phyloP scores from a whole-genome alignment of 768 basidiomycete genomes.

The Lepiota venenata region DNA sequence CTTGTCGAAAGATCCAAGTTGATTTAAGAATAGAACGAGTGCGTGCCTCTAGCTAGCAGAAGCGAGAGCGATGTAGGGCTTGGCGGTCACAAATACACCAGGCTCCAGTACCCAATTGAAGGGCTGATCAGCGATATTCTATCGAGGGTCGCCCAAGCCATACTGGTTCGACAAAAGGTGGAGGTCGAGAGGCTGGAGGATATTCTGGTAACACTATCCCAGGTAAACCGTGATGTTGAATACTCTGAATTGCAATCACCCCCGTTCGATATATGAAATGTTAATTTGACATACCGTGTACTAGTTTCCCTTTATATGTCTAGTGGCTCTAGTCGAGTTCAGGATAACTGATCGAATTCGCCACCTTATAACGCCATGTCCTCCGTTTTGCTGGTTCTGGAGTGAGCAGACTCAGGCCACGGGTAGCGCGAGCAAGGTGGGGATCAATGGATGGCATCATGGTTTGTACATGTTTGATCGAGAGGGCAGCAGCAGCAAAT shows the following conservation, averaged over 20 bases:
- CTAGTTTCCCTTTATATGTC: not conserved
- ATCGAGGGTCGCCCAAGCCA: not conserved
- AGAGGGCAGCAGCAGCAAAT: no score
- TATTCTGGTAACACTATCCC: slow-evolving; percentile 4
- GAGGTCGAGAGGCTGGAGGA: not conserved
- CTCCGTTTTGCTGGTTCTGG: no score
- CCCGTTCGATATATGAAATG: not conserved
- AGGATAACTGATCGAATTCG: not conserved
- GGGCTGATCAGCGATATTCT: no score
- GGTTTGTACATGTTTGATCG: no score
- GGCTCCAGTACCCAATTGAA: not conserved
- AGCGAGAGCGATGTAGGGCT: not conserved
- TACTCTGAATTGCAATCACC: not conserved
- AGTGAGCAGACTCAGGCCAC: no score
- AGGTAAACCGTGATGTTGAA: slow-evolving; percentile 3
- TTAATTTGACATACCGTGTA: not conserved
- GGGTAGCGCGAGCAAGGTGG: no score
- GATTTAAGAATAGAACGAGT: slow-evolving; percentile 23
- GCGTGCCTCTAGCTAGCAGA: not conserved
- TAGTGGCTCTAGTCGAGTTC: not conserved
- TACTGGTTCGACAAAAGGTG: not conserved
- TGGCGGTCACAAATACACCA: not conserved
- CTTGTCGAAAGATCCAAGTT: slow-evolving; percentile 26
- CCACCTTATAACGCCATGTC: no score
- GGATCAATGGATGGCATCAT: no score